Evolutionary conservation across 768 basidiomycete genomes (phyloP).

Genomic region (Leccinum boreale): DNA sequence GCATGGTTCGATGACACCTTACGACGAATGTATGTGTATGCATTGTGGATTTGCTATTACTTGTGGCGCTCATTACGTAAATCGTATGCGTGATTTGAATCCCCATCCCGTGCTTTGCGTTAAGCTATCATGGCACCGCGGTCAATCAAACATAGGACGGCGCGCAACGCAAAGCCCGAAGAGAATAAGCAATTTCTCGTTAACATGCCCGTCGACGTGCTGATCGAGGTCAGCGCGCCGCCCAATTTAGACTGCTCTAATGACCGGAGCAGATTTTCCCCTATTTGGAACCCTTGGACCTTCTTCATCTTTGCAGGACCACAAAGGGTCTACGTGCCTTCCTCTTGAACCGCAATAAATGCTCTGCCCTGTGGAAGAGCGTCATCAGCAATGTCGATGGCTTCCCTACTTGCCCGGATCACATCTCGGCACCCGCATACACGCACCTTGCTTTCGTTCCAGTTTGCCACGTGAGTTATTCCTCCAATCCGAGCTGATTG

Average conservation of each 20-base stretch:
- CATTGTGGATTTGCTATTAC: conserved; percentile 2
- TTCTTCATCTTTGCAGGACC: conserved; percentile 30
- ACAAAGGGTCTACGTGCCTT: conserved; percentile 26
- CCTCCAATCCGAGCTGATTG: background rate
- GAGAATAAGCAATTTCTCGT: background rate
- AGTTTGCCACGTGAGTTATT: conserved; percentile 29
- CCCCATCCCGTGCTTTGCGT: background rate
- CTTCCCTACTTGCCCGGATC: conserved; percentile 26
- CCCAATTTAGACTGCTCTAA: background rate
- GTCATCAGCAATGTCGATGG: conserved; percentile 18
- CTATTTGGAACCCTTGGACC: conserved; percentile 28
- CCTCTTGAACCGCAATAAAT: conserved; percentile 13
- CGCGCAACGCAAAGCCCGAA: background rate
- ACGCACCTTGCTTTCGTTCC: conserved; percentile 27
- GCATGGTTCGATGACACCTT: conserved; percentile 9
- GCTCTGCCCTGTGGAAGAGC: conserved; percentile 25
- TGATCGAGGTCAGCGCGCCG: conserved; percentile 10
- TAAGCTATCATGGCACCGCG: conserved; percentile 1
- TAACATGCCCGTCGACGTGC: conserved; percentile 12
- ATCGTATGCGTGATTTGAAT: background rate
- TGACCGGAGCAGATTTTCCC: background rate
- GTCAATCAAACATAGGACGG: background rate
- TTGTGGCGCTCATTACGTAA: background rate
- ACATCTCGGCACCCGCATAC: conserved; percentile 24
- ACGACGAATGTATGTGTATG: conserved; percentile 16